phyloP scores from a whole-genome alignment of 257 asterid species.

The Apocynum venetum region DNA sequence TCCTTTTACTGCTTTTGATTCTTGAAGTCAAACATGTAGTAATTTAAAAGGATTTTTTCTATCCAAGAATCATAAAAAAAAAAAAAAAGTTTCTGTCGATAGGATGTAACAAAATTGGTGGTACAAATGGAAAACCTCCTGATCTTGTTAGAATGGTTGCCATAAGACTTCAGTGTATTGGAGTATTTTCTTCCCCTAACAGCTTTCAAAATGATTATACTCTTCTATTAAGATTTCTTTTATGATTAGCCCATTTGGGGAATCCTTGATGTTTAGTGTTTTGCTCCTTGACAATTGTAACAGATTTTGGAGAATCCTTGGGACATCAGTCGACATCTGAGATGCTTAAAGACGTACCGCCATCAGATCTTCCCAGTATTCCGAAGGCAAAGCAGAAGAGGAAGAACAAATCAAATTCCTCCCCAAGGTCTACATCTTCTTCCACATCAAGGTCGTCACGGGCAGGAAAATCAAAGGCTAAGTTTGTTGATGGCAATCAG shows the following conservation, averaged over 20 bases:
- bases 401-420: constrained; percentile 46
- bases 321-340: constrained; percentile 40
- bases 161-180: too few relatives aligned
- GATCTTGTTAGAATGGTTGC: too few relatives aligned
- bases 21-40: not conserved
- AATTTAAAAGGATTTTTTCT: not conserved
- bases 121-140: too few relatives aligned
- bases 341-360: constrained; percentile 32
- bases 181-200: too few relatives aligned
- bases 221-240: too few relatives aligned
- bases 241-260: not conserved
- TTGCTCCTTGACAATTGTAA: not conserved
- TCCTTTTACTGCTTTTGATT: not conserved
- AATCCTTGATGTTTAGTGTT: not conserved
- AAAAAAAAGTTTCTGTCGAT: too few relatives aligned
- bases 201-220: too few relatives aligned
- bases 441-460: constrained; percentile 54
- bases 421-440: constrained; percentile 43
- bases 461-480: constrained; percentile 42
- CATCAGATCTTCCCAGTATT: constrained; percentile 31
- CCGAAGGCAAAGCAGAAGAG: constrained; percentile 52
- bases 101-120: too few relatives aligned
- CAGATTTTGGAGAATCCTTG: constrained; percentile 50
- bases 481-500: constrained; percentile 49
- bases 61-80: not conserved